A percentile compares a stretch with the other conserved stretches of the same genome.
Evolutionary conservation across 805 yeast species (phyloP).

Genomic region (Metschnikowia corniflorae): DNA sequence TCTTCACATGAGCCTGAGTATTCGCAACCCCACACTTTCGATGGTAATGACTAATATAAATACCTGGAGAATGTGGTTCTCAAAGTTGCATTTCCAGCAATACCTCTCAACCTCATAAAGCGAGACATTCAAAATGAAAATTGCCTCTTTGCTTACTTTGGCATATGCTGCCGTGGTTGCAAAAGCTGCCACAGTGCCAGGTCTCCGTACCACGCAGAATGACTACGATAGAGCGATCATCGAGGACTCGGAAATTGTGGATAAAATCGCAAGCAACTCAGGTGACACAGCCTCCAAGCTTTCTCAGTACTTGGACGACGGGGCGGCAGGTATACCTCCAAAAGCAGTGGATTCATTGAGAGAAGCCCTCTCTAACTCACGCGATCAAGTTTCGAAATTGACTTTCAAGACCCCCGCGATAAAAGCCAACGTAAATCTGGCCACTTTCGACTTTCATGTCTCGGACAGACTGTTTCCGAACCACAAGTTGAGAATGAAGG

Average conservation of each 20-base stretch:
- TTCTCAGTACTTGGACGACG: conserved; percentile 48
- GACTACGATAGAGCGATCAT: not conserved
- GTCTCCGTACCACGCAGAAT: not conserved
- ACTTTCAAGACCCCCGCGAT: conserved; percentile 50
- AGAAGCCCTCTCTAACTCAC: conserved; percentile 60
- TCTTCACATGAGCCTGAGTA: no score
- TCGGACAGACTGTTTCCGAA: conserved; percentile 38
- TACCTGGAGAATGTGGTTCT: no score
- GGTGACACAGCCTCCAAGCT: conserved; percentile 42
- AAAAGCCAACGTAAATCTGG: conserved; percentile 15
- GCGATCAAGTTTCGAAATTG: conserved; percentile 50
- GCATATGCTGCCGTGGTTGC: not conserved
- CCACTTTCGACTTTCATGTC: conserved; percentile 38
- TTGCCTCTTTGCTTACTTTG: not conserved
- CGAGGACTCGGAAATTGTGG: not conserved
- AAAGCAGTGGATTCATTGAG: conserved; percentile 55
- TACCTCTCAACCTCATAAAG: no score
- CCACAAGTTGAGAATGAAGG: conserved; percentile 21
- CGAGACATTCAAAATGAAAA: not conserved
- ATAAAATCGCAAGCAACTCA: no score
- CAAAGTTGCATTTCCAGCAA: no score
- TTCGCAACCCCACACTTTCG: no score
- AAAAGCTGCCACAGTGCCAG: not conserved
- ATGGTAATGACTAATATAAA: no score
- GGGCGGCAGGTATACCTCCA: conserved; percentile 44